Evolutionary conservation across 1,284 basidiomycete genomes (phyloP), one percentile per base, ranked within the genome.

Genomic region (Malassezia pachydermatis): DNA sequence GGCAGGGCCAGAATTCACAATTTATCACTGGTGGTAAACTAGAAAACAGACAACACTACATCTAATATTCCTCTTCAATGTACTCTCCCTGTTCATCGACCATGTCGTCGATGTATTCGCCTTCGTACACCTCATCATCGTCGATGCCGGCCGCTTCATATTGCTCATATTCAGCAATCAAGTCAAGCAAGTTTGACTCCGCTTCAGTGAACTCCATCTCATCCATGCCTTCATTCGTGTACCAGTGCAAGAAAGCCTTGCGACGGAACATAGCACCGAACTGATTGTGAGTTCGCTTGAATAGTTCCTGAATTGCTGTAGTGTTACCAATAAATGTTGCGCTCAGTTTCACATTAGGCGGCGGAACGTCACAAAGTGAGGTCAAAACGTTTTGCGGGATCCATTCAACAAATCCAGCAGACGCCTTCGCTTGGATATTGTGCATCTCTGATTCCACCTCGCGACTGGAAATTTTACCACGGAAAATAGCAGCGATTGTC

Each of bases 131-230:
- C 60, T 76, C 73, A 53, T 76, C 62, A 48, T 60, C 58, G 42
- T 66, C 75, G 43, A 76, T 73, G 57, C 72, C 68, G 27, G 89
- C 63, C 16, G 59, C 56, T 57, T 66, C 58, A 55, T 66, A 66
- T 57, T 70, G 67, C 59, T 72, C 66, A 57, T 73, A 48, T 39
- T 74, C 84, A 69, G 72, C 55, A 39, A 73, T 68, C 51, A 73
- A 54, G 55, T 73, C 71, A 37, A 63, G 55, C 54, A 72, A 55
- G 55, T 67, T 70, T 22, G 62, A 65, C 57, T 72, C 67, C 41
- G 72, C 75, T 60, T 72, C 71, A 37, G 69, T 69, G 60, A 72
- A 72, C 60, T 72, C 71, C 70, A 72, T 72, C 56, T 72, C 71
- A 59, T 72, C 69, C 71, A 72, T 72, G 33, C 71, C 71, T 51